Percentiles rank a stretch among this genome's conserved stretches.
Conservation (phyloP, 228 moss, liverwort and hornwort genomes). For the Sphagnum magellanicum region DNA sequence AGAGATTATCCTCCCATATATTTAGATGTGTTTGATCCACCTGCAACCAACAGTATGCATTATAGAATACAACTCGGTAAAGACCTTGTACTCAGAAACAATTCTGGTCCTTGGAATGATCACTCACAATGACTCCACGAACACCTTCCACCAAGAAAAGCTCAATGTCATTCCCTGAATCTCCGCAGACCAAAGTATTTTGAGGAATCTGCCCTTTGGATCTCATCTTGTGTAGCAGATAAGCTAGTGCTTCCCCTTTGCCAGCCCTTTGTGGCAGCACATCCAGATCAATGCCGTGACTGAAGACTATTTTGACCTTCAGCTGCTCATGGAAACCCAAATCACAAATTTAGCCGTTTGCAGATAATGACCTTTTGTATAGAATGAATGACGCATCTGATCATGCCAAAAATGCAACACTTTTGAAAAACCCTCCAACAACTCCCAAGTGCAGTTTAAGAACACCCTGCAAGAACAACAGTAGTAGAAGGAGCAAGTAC, state of each 20-base stretch:
- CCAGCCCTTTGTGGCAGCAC: constrained; percentile 70
- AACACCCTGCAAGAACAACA: not conserved
- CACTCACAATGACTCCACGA: constrained; percentile 72
- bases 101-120: not conserved
- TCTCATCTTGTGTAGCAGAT: constrained; percentile 59
- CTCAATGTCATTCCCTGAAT: constrained; percentile 75
- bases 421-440: too few species aligned
- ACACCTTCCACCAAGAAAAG: constrained; percentile 72
- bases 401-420: too few species aligned
- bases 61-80: too few species aligned
- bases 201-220: constrained; percentile 42
- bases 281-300: constrained; percentile 63
- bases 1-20: not conserved
- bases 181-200: constrained; percentile 66
- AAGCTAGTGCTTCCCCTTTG: constrained; percentile 72
- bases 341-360: not conserved
- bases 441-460: not conserved
- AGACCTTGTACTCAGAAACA: not conserved
- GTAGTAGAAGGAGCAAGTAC: constrained; percentile 12
- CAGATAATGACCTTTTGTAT: not conserved
- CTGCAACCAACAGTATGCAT: not conserved
- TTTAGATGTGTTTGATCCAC: not conserved
- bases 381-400: not conserved
- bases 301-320: constrained; percentile 62
- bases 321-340: constrained; percentile 24